Conservation (phyloP, 2,329 filamentous ascomycete species). For the Aspergillus sp. region DNA sequence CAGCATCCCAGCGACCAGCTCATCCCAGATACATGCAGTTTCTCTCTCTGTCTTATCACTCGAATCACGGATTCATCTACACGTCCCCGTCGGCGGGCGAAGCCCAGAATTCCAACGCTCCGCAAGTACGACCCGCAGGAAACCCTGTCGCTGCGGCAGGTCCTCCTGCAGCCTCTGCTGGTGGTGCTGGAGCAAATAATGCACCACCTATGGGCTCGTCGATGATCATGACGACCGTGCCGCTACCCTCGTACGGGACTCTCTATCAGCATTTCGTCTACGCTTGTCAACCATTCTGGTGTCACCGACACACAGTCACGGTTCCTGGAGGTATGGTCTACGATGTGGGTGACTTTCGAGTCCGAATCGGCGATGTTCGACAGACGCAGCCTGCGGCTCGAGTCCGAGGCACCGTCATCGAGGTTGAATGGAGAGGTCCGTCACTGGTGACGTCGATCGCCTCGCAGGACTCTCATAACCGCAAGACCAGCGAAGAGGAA, state of each 20-base stretch:
- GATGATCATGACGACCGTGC: conserved; percentile 37
- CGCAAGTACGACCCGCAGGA: neutral
- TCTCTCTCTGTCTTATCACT: conserved; percentile 36
- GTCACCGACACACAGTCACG: conserved; percentile 33
- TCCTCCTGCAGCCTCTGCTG: neutral
- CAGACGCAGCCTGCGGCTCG: conserved; percentile 34
- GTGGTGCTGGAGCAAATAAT: neutral
- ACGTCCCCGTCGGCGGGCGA: conserved; percentile 18
- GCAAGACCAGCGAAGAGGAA: neutral
- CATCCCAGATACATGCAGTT: conserved; percentile 39
- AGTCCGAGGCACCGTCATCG: conserved; percentile 39
- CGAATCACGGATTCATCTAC: conserved; percentile 37
- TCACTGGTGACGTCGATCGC: conserved; percentile 24
- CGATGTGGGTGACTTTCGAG: conserved; percentile 39
- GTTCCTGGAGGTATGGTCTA: conserved; percentile 34
- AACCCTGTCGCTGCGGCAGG: neutral
- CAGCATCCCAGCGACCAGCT: conserved; percentile 23
- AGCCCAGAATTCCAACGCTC: conserved; percentile 7
- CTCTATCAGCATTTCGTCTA: conserved; percentile 38
- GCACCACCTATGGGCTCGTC: conserved; percentile 4
- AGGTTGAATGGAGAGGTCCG: conserved; percentile 39
- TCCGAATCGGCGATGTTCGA: conserved; percentile 39
- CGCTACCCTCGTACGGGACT: conserved; percentile 26
- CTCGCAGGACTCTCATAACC: conserved; percentile 5
- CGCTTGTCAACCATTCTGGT: conserved; percentile 40